Evolutionary conservation across 768 basidiomycete species (phyloP).

Genomic region (Collybiopsis confluens): DNA sequence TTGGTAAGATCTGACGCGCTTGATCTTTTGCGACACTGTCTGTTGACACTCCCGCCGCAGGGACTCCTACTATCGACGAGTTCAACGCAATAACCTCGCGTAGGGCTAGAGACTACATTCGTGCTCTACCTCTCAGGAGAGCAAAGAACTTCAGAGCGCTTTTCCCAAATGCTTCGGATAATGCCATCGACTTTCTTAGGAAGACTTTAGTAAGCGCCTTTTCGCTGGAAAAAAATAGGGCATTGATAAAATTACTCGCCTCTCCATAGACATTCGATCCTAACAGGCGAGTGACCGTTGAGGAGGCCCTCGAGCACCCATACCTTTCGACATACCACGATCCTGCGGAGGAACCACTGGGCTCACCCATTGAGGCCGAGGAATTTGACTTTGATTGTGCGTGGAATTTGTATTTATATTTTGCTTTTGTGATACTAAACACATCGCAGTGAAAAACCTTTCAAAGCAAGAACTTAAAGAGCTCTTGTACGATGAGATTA

Average conservation of each 20-base stretch:
- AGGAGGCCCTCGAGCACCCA: constrained; percentile 91
- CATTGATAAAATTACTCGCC: background rate
- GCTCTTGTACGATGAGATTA: constrained; percentile 91
- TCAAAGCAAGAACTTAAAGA: constrained; percentile 94
- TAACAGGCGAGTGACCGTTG: constrained; percentile 92
- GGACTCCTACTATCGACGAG: constrained; percentile 91
- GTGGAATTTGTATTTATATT: constrained; percentile 22
- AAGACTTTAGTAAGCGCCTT: constrained; percentile 62
- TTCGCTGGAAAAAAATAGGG: too few relatives aligned
- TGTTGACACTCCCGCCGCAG: background rate
- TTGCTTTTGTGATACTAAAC: constrained; percentile 3
- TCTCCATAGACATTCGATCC: constrained; percentile 86
- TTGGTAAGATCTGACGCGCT: constrained; percentile 44
- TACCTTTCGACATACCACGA: constrained; percentile 96
- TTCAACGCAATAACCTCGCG: constrained; percentile 97
- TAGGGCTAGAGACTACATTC: constrained; percentile 91
- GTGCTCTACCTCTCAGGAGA: constrained; percentile 91
- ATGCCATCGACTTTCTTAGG: constrained; percentile 70
- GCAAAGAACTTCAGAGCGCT: constrained; percentile 74
- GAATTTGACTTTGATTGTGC: constrained; percentile 97
- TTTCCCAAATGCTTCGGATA: constrained; percentile 86
- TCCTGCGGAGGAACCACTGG: constrained; percentile 93
- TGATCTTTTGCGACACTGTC: background rate
- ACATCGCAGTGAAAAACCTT: constrained; percentile 77
- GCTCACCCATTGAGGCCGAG: constrained; percentile 89